These are phyloP conservation scores for Fusarium subtropicale DNA, from an alignment of 2,329 filamentous ascomycete genomes.

Conservation along the genomic window DNA sequence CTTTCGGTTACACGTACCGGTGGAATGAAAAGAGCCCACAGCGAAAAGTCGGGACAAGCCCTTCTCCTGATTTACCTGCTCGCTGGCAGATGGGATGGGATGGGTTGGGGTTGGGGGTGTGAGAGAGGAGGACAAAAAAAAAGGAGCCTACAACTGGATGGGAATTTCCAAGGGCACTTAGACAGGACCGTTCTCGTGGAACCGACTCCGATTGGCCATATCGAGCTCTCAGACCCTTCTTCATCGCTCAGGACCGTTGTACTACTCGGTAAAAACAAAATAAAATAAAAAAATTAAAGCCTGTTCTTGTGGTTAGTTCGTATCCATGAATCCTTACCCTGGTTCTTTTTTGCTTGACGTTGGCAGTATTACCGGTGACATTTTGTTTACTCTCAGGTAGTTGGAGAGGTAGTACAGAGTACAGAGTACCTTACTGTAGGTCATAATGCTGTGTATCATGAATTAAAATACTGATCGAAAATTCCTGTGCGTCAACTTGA, in stretches of 20 bases:
- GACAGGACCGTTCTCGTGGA: constrained; percentile 45
- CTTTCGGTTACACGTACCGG: constrained; percentile 35
- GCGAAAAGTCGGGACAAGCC: constrained; percentile 1
- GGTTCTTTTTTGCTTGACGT: constrained; percentile 20
- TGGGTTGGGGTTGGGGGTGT: constrained; percentile 8
- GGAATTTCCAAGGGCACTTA: constrained; percentile 33
- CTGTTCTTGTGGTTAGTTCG: constrained; percentile 24
- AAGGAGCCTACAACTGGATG: constrained; percentile 15
- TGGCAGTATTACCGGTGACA: constrained; percentile 9
- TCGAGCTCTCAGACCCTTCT: constrained; percentile 34
- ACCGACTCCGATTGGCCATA: constrained; percentile 44
- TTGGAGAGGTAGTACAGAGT: too few species aligned
- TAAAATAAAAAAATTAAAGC: constrained; percentile 12
- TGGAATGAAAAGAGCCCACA: constrained; percentile 16
- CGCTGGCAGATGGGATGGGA: not conserved
- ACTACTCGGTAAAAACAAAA: not conserved
- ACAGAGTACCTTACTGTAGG: not conserved
- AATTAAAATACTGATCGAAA: constrained; percentile 8
- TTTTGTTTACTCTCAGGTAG: not conserved
- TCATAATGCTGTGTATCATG: constrained; percentile 1
- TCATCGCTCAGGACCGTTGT: constrained; percentile 25
- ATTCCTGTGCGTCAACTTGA: constrained; percentile 5
- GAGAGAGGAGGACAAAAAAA: constrained; percentile 16
- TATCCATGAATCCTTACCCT: constrained; percentile 34
- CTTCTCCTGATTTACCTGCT: not conserved